Evolutionary conservation across 2,329 filamentous ascomycete species (phyloP).

Genomic region (Neurospora sp.): DNA sequence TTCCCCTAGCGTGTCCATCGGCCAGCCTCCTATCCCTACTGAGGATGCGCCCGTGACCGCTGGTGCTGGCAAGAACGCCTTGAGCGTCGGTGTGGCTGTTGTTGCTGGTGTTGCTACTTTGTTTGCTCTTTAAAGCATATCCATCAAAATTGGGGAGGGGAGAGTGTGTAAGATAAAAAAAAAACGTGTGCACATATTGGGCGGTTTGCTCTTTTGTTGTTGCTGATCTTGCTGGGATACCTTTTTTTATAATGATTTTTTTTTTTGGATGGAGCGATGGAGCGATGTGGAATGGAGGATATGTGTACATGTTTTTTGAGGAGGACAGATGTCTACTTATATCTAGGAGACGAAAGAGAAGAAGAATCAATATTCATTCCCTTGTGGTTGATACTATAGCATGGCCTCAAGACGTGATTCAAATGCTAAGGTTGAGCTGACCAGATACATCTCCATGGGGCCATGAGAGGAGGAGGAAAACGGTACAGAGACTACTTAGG

Average conservation of each 20-base stretch:
- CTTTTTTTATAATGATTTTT: background rate
- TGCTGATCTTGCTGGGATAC: background rate
- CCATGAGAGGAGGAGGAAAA: too few species aligned
- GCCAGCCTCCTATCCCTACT: background rate
- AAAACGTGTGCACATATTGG: background rate
- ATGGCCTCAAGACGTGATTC: background rate
- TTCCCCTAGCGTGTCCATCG: background rate
- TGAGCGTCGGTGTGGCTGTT: background rate
- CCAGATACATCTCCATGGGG: too few species aligned
- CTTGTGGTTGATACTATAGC: background rate
- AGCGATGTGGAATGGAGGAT: background rate
- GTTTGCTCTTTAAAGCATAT: conserved; percentile 5
- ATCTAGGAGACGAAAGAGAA: background rate
- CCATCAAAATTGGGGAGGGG: background rate
- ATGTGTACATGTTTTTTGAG: background rate
- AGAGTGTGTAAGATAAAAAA: background rate
- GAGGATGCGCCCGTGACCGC: conserved; percentile 4
- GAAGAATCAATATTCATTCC: background rate
- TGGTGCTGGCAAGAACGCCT: conserved; percentile 6
- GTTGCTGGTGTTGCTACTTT: conserved; percentile 2
- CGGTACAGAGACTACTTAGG: too few species aligned
- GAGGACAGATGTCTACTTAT: background rate
- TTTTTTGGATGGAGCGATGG: background rate
- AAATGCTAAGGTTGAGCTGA: background rate
- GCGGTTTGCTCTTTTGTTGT: background rate